Evolutionary conservation across 192 early-diverging fungal species (phyloP), one percentile per base, ranked within the genome.

Genomic region (Coemansia sp.): DNA sequence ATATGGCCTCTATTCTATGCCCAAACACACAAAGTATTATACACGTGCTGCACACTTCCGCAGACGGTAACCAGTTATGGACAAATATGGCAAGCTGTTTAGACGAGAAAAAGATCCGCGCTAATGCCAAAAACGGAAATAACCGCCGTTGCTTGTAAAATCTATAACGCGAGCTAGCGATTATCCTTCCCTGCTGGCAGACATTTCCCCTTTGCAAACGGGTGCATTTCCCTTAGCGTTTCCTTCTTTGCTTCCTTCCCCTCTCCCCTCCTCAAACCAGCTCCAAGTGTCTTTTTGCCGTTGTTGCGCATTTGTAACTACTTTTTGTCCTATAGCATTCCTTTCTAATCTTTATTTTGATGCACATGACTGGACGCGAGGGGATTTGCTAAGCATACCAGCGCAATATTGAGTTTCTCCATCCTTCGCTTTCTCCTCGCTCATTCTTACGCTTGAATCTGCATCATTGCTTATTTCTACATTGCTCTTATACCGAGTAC

Each of bases 101-200:
- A 7, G n/a, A 20, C n/a, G 47, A 3, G 19, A 48, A 25, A 28
- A 26, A 17, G 52, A 26, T 28, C 14, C 52, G 5, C 52, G 21
- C 23, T 28, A 15, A 14, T 6, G 23, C 52, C 52, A 31, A 52
- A 52, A 52, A 23, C 51, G 51, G 51, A 56, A 56, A 56, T 56
- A 56, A 37, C 28, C 26, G 31, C 8, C 42, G 42, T 46, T 17
- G 42, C 42, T 46, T 14, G 42, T 15, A 12, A 46, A 46, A 46
- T 17, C 42, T 46, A 46, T 17, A 46, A 17, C 42, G 42, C 42
- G 5, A 12, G 42, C 42, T 34, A 17, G 28, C 54, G 28, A 56
- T 36, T 28, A 56, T 22, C 21, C 49, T 17, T 50, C 20, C 17
- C n/a, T 22, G 9, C 19, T 14, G 46, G 5, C 46, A 47, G 15